Percentiles rank a stretch among this genome's conserved stretches.
Evolutionary conservation across 1,139 yeast species (phyloP).

Genomic region (Candida freyschussii): DNA sequence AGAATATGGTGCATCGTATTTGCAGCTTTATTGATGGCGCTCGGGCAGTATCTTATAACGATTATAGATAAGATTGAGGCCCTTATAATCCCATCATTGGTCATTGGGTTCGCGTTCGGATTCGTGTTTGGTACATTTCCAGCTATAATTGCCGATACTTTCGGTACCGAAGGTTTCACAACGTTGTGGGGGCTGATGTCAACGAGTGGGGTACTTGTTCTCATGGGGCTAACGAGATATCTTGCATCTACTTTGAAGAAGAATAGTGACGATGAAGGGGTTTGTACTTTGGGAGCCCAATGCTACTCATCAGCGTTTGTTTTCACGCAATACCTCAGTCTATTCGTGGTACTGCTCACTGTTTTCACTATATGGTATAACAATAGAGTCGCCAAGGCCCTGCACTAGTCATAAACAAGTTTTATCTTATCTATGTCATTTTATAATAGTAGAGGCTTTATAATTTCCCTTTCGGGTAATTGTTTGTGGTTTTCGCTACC

Average conservation of each 20-base stretch:
- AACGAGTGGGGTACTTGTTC: conserved; percentile 44
- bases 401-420: no score
- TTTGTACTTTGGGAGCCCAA: conserved; percentile 13
- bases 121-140: conserved; percentile 78
- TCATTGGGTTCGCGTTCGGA: conserved; percentile 77
- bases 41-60: conserved; percentile 35
- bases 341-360: conserved; percentile 7
- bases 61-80: conserved; percentile 12
- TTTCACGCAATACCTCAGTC: conserved; percentile 13
- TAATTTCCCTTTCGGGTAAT: no score
- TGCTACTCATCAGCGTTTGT: conserved; percentile 17
- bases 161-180: conserved; percentile 68
- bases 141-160: conserved; percentile 70
- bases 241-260: conserved; percentile 39
- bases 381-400: conserved; percentile 7
- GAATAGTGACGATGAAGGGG: conserved; percentile 16
- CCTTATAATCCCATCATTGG: conserved; percentile 47
- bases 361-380: conserved; percentile 16
- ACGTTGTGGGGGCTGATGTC: conserved; percentile 78
- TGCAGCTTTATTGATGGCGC: conserved; percentile 47
- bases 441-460: no score
- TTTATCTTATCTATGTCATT: no score
- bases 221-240: conserved; percentile 23
- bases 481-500: no score
- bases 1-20: conserved; percentile 64